Conservation (phyloP, 116 monocot genomes). For the Thalassia testudinum region DNA sequence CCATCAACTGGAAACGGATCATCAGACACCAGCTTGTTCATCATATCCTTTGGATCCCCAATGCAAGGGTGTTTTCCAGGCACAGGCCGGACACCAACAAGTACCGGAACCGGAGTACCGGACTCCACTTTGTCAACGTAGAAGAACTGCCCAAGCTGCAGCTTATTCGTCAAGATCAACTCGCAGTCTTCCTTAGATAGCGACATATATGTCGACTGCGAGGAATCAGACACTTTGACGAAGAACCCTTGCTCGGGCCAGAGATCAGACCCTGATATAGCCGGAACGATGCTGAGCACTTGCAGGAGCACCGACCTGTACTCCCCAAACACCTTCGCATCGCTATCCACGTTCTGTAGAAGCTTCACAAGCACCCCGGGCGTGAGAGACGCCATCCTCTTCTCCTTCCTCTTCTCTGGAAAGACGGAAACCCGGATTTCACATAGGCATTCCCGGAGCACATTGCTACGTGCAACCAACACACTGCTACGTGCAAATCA, state of each 20-base stretch:
- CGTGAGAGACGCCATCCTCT: slow-evolving; percentile 63
- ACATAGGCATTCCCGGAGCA: neutral
- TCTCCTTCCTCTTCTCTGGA: neutral
- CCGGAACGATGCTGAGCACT: slow-evolving; percentile 86
- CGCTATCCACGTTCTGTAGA: slow-evolving; percentile 56
- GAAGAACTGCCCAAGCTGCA: slow-evolving; percentile 86
- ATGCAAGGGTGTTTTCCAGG: slow-evolving; percentile 53
- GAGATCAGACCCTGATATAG: slow-evolving; percentile 67
- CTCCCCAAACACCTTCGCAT: slow-evolving; percentile 55
- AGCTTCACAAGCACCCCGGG: slow-evolving; percentile 79
- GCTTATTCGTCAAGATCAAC: slow-evolving; percentile 64
- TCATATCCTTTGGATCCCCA: slow-evolving; percentile 83
- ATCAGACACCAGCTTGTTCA: slow-evolving; percentile 58
- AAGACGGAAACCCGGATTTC: neutral
- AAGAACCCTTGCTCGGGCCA: slow-evolving; percentile 88
- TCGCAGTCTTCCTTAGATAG: slow-evolving; percentile 73
- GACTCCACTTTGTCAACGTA: slow-evolving; percentile 59
- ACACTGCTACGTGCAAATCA: too few species aligned
- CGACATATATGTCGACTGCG: slow-evolving; percentile 78
- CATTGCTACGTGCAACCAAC: neutral
- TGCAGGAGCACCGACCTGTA: slow-evolving; percentile 74
- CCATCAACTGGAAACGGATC: neutral
- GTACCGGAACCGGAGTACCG: slow-evolving; percentile 64
- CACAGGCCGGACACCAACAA: slow-evolving; percentile 67
- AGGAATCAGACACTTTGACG: slow-evolving; percentile 88